phyloP scores from a whole-genome alignment of 2,329 filamentous ascomycete genomes.

The Coleophoma cylindrospora region DNA sequence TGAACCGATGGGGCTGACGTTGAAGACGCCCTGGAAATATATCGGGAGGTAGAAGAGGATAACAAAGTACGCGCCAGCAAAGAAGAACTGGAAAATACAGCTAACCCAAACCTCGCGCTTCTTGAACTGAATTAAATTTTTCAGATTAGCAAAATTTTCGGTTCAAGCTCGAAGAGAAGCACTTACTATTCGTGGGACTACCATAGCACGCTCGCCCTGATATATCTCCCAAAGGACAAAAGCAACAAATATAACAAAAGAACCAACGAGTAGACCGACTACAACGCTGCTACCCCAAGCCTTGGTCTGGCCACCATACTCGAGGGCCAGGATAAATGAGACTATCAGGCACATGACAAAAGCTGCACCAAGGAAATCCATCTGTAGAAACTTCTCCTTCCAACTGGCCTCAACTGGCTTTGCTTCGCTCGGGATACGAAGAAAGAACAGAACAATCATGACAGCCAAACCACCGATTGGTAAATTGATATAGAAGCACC shows the following conservation, averaged over 20 bases:
- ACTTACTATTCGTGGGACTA: slow-evolving; percentile 34
- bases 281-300: slow-evolving; percentile 33
- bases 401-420: slow-evolving; percentile 27
- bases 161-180: slow-evolving; percentile 19
- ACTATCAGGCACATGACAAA: slow-evolving; percentile 36
- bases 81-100: slow-evolving; percentile 31
- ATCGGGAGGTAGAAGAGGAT: slow-evolving; percentile 39
- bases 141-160: not conserved
- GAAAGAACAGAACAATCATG: slow-evolving; percentile 31
- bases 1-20: slow-evolving; percentile 24
- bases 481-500: slow-evolving; percentile 32
- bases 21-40: slow-evolving; percentile 41
- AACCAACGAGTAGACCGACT: slow-evolving; percentile 34
- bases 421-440: slow-evolving; percentile 32
- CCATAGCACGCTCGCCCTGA: slow-evolving; percentile 39
- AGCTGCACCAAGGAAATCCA: slow-evolving; percentile 36
- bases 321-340: slow-evolving; percentile 35
- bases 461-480: slow-evolving; percentile 30
- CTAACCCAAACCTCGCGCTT: slow-evolving; percentile 34
- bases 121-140: slow-evolving; percentile 13
- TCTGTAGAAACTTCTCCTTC: slow-evolving; percentile 36
- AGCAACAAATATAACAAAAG: slow-evolving; percentile 13
- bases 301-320: slow-evolving; percentile 36
- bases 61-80: slow-evolving; percentile 34
- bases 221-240: slow-evolving; percentile 30